Conservation (phyloP, 371 early-diverging fungal genomes). For the Actinomortierella ambigua region DNA sequence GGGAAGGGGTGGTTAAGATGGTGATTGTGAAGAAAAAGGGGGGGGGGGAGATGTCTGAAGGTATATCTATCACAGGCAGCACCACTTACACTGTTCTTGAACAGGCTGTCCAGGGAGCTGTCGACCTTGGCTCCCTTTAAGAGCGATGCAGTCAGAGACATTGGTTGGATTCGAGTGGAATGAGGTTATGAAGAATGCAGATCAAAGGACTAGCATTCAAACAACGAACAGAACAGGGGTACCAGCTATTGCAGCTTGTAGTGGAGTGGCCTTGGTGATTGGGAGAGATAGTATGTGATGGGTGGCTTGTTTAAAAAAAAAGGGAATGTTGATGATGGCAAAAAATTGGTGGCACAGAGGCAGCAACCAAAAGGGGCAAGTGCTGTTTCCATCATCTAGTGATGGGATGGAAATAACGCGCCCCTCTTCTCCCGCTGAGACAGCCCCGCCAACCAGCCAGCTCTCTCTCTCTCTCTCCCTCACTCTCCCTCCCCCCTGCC, state of each 20-base stretch:
- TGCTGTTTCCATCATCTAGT: no score
- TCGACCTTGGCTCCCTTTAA: constrained; percentile 47
- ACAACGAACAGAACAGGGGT: no score
- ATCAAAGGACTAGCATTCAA: no score
- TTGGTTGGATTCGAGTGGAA: no score
- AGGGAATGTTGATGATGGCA: background rate
- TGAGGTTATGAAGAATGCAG: background rate
- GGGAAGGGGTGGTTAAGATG: background rate
- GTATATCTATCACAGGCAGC: background rate
- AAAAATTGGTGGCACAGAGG: background rate
- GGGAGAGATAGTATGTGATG: background rate
- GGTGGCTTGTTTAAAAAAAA: constrained; percentile 11
- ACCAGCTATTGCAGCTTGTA: no score
- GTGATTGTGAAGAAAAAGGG: background rate
- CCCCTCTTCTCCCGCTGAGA: constrained; percentile 1
- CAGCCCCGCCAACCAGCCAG: no score
- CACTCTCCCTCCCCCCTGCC: background rate
- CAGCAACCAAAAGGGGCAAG: no score
- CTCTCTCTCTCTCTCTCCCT: constrained; percentile 3
- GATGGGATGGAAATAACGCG: no score
- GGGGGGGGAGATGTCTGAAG: background rate
- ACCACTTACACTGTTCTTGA: constrained; percentile 53
- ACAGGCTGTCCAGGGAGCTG: constrained; percentile 55
- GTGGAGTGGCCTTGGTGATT: background rate
- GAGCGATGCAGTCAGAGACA: constrained; percentile 36